phyloP scores from a whole-genome alignment of 2,329 filamentous ascomycete genomes.

The Pseudogymnoascus sp. region DNA sequence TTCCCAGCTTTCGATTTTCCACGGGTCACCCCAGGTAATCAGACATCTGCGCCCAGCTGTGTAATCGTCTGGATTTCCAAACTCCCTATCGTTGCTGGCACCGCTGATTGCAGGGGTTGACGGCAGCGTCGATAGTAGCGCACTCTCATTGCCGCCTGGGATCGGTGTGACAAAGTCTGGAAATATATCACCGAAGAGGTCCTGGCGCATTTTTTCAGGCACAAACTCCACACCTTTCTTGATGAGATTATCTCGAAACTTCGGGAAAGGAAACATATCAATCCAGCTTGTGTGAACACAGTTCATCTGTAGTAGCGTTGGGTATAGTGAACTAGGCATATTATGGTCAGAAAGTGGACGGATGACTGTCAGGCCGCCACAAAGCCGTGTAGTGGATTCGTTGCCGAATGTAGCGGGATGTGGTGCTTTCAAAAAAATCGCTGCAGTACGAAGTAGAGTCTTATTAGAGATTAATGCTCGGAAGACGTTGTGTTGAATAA shows the following conservation, averaged over 20 bases:
- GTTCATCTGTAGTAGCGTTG: slow-evolving; percentile 18
- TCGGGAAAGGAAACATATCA: slow-evolving; percentile 20
- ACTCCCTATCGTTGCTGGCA: not conserved
- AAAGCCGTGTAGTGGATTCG: slow-evolving; percentile 7
- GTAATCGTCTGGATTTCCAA: not conserved
- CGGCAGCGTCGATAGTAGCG: slow-evolving; percentile 6
- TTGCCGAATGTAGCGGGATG: not conserved
- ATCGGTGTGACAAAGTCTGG: slow-evolving; percentile 9
- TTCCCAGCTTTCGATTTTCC: slow-evolving; percentile 1
- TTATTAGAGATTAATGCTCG: slow-evolving; percentile 20
- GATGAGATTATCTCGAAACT: slow-evolving; percentile 16
- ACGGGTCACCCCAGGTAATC: slow-evolving; percentile 10
- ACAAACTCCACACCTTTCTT: not conserved
- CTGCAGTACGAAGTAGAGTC: slow-evolving; percentile 12
- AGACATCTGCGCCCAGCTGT: slow-evolving; percentile 6
- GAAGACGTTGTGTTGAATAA: slow-evolving; percentile 22
- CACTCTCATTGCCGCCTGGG: not conserved
- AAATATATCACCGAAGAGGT: slow-evolving; percentile 18
- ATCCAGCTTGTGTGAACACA: slow-evolving; percentile 20
- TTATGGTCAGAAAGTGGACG: not conserved
- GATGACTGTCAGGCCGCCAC: slow-evolving; percentile 16
- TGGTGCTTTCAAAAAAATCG: not conserved
- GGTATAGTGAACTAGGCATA: slow-evolving; percentile 16
- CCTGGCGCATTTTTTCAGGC: slow-evolving; percentile 13
- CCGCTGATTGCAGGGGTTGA: not conserved